These are phyloP conservation scores for Eutypella sp. DNA, from an alignment of 2,329 filamentous ascomycete genomes.

Conservation along the genomic window DNA sequence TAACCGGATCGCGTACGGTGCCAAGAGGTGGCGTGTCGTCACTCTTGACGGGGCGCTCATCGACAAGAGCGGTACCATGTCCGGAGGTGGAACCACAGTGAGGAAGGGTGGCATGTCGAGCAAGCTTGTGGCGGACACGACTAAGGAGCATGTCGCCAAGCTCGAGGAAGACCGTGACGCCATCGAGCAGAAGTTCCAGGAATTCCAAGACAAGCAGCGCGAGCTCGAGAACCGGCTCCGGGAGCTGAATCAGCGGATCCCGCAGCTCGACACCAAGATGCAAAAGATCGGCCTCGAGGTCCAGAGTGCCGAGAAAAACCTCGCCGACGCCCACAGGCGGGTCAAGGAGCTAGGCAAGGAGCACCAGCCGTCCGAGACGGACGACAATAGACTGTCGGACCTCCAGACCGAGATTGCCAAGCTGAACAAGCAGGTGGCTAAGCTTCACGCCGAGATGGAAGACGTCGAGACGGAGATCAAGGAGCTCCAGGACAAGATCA, in stretches of 20 bases:
- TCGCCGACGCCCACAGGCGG: constrained; percentile 77
- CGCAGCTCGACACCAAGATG: constrained; percentile 80
- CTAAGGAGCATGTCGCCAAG: constrained; percentile 82
- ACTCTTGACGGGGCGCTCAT: constrained; percentile 94
- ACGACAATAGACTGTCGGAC: constrained; percentile 66
- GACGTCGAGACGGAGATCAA: constrained; percentile 93
- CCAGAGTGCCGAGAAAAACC: constrained; percentile 78
- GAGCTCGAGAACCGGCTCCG: constrained; percentile 71
- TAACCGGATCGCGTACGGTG: constrained; percentile 93
- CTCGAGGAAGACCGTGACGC: constrained; percentile 82
- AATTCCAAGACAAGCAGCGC: constrained; percentile 79
- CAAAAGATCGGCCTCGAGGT: constrained; percentile 88
- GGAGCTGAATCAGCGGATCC: constrained; percentile 71
- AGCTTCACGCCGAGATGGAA: constrained; percentile 77
- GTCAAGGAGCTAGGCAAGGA: constrained; percentile 80
- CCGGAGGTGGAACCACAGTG: constrained; percentile 85
- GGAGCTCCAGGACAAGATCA: constrained; percentile 89
- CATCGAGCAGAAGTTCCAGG: constrained; percentile 75
- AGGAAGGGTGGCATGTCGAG: constrained; percentile 95
- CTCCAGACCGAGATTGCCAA: constrained; percentile 74
- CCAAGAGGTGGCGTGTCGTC: constrained; percentile 90
- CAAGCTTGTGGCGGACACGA: constrained; percentile 81
- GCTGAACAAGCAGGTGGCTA: constrained; percentile 72
- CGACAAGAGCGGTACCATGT: constrained; percentile 98
- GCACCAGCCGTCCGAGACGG: constrained; percentile 73